phyloP scores from a whole-genome alignment of 306 rosid genomes.

The Malus asiatica region DNA sequence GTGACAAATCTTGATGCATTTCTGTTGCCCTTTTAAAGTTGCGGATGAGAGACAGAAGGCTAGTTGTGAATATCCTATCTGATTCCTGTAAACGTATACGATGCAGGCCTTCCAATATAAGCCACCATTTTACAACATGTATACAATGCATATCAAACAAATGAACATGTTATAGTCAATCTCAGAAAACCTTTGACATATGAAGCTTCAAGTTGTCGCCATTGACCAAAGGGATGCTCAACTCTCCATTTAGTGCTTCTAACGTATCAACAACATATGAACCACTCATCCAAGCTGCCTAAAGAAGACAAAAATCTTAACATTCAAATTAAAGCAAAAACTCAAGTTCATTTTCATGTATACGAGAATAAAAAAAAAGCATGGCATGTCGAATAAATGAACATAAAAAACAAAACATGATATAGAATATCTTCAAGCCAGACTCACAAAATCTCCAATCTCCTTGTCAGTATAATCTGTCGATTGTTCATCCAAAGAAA shows the following conservation, averaged over 20 bases:
- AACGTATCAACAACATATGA: constrained; percentile 48
- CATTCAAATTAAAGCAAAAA: not conserved
- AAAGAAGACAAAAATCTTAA: constrained; percentile 1
- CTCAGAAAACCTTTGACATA: constrained; percentile 54
- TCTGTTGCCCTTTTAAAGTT: constrained; percentile 62
- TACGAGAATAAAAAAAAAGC: constrained; percentile 11
- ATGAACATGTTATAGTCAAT: not conserved
- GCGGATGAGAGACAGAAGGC: constrained; percentile 47
- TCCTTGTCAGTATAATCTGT: constrained; percentile 46
- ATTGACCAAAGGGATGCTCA: constrained; percentile 54
- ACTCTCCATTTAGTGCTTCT: constrained; percentile 64
- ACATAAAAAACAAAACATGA: not conserved
- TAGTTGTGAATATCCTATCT: constrained; percentile 51
- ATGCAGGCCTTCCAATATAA: not conserved
- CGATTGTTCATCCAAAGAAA: constrained; percentile 62
- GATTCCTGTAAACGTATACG: constrained; percentile 42
- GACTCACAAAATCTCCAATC: constrained; percentile 68
- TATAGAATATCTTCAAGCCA: constrained; percentile 6
- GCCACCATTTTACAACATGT: not conserved
- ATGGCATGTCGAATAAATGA: constrained; percentile 2
- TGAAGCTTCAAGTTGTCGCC: constrained; percentile 50
- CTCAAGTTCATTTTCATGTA: not conserved
- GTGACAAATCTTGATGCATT: constrained; percentile 55
- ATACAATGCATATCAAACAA: not conserved
- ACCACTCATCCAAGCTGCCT: constrained; percentile 91